Percentiles rank a stretch among this genome's conserved stretches.
phyloP scores from a whole-genome alignment of 352 stramenopile genomes.

The Thalassiosira oceanica region DNA sequence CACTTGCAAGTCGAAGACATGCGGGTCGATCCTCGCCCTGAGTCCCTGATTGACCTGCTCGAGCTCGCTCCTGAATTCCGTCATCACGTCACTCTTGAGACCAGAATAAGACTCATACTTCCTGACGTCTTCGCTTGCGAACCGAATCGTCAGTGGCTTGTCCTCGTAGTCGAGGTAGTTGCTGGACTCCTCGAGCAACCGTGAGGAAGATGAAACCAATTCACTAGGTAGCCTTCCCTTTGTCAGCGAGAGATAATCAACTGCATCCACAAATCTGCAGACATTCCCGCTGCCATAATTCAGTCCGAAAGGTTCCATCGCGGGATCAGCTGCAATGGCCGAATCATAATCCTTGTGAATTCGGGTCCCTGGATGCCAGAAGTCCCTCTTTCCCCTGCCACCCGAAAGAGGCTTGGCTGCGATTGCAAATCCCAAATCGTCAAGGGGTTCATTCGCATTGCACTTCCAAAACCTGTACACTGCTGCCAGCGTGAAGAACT shows the following conservation, averaged over 20 bases:
- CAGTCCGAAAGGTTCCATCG: constrained; percentile 65
- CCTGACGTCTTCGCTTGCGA: constrained; percentile 78
- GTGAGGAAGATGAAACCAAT: constrained; percentile 26
- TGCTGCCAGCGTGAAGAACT: constrained; percentile 86
- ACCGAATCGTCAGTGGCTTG: constrained; percentile 78
- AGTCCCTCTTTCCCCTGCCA: constrained; percentile 65
- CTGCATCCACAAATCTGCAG: constrained; percentile 43
- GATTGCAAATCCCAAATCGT: constrained; percentile 72
- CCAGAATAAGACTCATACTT: constrained; percentile 82
- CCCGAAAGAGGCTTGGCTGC: constrained; percentile 28
- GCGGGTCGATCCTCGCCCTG: constrained; percentile 84
- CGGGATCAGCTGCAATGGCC: constrained; percentile 74
- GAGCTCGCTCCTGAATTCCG: constrained; percentile 45
- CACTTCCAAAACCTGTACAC: constrained; percentile 94
- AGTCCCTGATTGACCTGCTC: constrained; percentile 27
- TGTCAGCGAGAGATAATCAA: constrained; percentile 30
- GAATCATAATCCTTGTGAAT: constrained; percentile 48
- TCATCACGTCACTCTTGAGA: constrained; percentile 77
- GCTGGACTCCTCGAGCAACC: constrained; percentile 29
- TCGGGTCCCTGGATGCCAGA: constrained; percentile 73
- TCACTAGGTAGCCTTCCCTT: constrained; percentile 40
- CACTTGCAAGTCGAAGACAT: constrained; percentile 89
- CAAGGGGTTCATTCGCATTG: constrained; percentile 72
- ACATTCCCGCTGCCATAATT: constrained; percentile 34
- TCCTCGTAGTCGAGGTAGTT: constrained; percentile 40